Base-by-base conservation (phyloP, 306 rosid genomes). In the Fragaria nilgerrensis region DNA sequence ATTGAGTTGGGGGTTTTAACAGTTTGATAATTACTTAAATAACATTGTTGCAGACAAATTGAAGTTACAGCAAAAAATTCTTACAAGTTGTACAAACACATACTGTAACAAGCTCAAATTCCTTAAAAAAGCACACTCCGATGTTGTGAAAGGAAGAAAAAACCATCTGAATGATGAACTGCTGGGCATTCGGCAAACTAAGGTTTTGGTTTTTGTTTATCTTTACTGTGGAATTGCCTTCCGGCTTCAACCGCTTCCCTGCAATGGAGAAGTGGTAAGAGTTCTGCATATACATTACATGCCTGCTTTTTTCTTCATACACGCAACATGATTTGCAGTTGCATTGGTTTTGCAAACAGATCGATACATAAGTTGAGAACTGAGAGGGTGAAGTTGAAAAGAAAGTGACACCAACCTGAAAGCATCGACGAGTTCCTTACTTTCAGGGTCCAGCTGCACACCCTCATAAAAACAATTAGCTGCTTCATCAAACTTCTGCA, bases 191-290 rank as follows among this genome's bases (percentile, higher is more conserved):
- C 32, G 49, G 61, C 68, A 13, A 55, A 71, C 79, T 89, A 86
- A 11, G 88, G 74, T 12, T 81, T 84, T 37, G 88, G 74, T 7
- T 79, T 83, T 37, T 81, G 80, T 77, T 90, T 79, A 65, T 84
- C 79, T 0, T 81, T 81, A 41, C 86, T 91, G 68, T 96, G 98
- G 84, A 91, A 91, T 81, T 88, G 88, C 81, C 92, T 85, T 77
- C 98, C 99, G 15, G 96, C 90, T 78, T 92, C 99, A 17, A 91
- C 96, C 70, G 99, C 99, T 88, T 96, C 98, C 84, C 98, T 92
- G 91, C 77, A 81, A 75, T 81, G 37, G 49, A 77, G 39, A 69
- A 10, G 72, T 34, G 25, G 19, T 82, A 13, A 81, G 81, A 69
- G 20, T 10, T 36, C 7, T 9, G 61, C 19, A 59, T 25, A 59